A percentile compares a stretch with the other conserved stretches of the same genome.
Conservation (phyloP, 352 stramenopile genomes). For the Globisporangium nunn region DNA sequence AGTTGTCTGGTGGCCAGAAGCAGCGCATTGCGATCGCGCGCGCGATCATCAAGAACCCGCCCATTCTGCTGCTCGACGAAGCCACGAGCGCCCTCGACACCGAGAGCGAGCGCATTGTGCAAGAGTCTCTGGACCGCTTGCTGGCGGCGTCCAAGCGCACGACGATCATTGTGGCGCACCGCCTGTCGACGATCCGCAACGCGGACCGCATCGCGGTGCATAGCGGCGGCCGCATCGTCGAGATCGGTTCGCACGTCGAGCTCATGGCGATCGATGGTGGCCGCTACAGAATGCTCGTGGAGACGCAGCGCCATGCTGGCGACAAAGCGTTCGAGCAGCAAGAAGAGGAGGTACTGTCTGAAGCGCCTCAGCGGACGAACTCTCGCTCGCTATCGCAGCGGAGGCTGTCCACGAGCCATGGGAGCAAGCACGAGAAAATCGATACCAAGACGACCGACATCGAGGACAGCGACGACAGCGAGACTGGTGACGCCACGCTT, state of each 20-base stretch:
- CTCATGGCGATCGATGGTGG: conserved; percentile 52
- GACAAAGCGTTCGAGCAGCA: not conserved
- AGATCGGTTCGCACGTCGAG: conserved; percentile 90
- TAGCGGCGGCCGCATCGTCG: conserved; percentile 83
- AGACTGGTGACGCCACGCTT: not conserved
- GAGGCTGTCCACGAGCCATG: not conserved
- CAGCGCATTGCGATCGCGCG: conserved; percentile 13
- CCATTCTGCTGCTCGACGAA: conserved; percentile 54
- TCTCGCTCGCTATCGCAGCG: not conserved
- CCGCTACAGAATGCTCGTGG: conserved; percentile 37
- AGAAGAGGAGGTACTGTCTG: not conserved
- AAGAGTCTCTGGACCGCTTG: conserved; percentile 56
- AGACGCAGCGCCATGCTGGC: not conserved
- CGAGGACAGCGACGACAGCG: conserved; percentile 1
- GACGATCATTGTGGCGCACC: conserved; percentile 92
- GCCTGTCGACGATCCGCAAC: conserved; percentile 91
- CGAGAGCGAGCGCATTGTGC: conserved; percentile 45
- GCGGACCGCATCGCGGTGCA: conserved; percentile 94
- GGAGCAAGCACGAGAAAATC: not conserved
- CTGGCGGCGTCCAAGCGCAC: conserved; percentile 10
- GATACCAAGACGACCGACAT: not conserved
- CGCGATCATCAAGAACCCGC: conserved; percentile 81
- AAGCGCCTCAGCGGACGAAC: not conserved
- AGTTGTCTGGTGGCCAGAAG: conserved; percentile 47
- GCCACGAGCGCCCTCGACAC: conserved; percentile 37